Evolutionary conservation across 129 eudicot genomes (phyloP), one percentile per base, ranked within the genome.

Genomic region (Rutidosis leptorrhynchoides): DNA sequence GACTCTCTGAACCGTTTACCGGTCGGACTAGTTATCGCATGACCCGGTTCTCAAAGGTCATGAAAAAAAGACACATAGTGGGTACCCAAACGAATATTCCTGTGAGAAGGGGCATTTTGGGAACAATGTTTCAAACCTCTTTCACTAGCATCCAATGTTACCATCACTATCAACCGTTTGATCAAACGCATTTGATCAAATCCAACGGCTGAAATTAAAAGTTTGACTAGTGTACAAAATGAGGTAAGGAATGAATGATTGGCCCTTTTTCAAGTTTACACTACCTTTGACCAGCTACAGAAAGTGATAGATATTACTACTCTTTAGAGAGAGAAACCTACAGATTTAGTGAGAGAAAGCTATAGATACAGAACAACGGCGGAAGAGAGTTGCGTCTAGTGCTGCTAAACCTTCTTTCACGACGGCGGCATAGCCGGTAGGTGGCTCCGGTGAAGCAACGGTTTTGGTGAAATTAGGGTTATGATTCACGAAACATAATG

Each of bases 401-500:
- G 79, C 26, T 75, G 43, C 53, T 25, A 72, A 15, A 67, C 73
- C 75, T 48, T 77, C 73, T 64, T 57, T 51, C 77, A 40, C 77
- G 68, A 14, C 53, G 62, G 45, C 2, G 45, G 77, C 19, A 67
- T 33, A 14, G 71, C 46, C 11, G 72, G 10, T 37, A 58, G 71
- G 64, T 73, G 57, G 26, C 37, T 63, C 42, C 16, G 32, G 64
- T 15, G 56, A 46, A 60, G 48, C 68, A 51, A 68, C 15, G 53
- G 33, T 49, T 45, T 48, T 45, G 62, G 63, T 33, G 65, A 64
- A 54, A 21, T 70, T 79, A 68, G 63, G 81, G 74, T 68, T 79
- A 60, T 66, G 73, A 49, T 77, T 74, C 59, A 6, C 45, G 73
- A 68, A 74, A 32, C 58, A 61, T 60, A 49, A 90, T 93, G 99